Base-by-base conservation (phyloP, 192 early-diverging fungal species). In the Coemansia reversa region DNA sequence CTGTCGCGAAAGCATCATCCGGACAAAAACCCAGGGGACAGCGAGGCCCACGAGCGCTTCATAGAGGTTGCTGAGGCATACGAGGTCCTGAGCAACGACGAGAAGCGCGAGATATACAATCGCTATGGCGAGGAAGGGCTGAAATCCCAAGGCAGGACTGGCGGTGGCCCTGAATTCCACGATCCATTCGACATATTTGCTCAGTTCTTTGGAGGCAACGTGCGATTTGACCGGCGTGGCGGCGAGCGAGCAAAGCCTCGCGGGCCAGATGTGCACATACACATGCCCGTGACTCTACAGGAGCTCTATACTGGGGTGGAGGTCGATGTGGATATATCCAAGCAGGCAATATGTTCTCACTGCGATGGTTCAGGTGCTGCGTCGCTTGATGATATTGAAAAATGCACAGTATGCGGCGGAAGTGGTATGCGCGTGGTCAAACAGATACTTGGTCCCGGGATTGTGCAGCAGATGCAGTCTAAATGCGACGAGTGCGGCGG, bases 141-240 rank as follows among this genome's bases (percentile, higher is more conserved):
- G 55, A 91, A 96, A 70, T 86, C 85, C 45, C 79, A 83, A 33
- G 85, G 85, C 28, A 82, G 82, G 5, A 68, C 82, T n/a, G 82
- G 85, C 28, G 72, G 68, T 22, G 70, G 65, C 63, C 70, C 66
- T 19, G 69, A 82, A 20, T 93, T 93, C 86, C 93, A 95, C 62
- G 91, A 98, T 71, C 96, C 97, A 14, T 98, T 97, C 75, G 97
- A 99, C 76, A 96, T 99, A 48, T 99, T 99, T 77, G 85, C 89
- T 4, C 92, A 97, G 82, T 94, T 89, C 79, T 89, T 91, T 85
- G 87, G 87, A 53, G 88, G 87, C 39, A 63, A 81, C 20, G 84
- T 81, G 47, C 84, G 88, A 52, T 88, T 86, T 70, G 85, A 84
- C 51, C 73, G 81, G 14, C 75, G 84, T 12, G 74, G 77, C n/a